Evolutionary conservation across 2,329 filamentous ascomycete genomes (phyloP).

Genomic region (Monosporascus sp.): DNA sequence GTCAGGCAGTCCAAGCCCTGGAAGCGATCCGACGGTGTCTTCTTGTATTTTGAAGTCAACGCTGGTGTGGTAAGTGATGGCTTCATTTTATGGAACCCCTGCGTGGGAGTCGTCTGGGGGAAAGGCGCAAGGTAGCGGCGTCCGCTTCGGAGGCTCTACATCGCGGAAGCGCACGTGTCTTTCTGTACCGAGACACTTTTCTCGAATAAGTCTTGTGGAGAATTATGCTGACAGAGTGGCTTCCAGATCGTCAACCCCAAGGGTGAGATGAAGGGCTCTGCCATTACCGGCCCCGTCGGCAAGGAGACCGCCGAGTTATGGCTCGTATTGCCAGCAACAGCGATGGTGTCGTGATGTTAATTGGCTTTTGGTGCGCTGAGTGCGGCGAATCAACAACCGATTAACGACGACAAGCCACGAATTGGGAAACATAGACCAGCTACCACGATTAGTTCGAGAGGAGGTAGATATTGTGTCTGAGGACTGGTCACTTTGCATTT

Average conservation of each 20-base stretch:
- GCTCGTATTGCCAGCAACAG: constrained; percentile 99
- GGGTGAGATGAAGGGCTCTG: constrained; percentile 99
- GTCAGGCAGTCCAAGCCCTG: constrained; percentile 99
- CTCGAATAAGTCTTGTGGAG: not conserved
- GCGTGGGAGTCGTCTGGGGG: not conserved
- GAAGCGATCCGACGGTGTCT: constrained; percentile 97
- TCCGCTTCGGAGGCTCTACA: not conserved
- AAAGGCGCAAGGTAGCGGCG: not conserved
- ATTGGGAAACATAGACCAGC: constrained; percentile 20
- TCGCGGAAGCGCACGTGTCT: no score
- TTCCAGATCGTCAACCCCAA: constrained; percentile 97
- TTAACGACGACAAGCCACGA: constrained; percentile 23
- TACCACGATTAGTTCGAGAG: constrained; percentile 7
- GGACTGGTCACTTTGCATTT: constrained; percentile 48
- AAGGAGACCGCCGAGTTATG: constrained; percentile 99
- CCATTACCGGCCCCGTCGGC: constrained; percentile 97
- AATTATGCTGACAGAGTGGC: constrained; percentile 28
- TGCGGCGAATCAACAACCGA: constrained; percentile 14
- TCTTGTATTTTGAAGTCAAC: constrained; percentile 99
- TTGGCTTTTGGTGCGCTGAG: constrained; percentile 23
- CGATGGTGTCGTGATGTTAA: constrained; percentile 99
- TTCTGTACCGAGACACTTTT: no score
- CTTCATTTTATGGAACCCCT: not conserved
- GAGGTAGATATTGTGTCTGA: constrained; percentile 25
- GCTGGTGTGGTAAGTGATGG: constrained; percentile 81